Conservation (phyloP, 2,329 filamentous ascomycete species). For the Monilinia polystroma region DNA sequence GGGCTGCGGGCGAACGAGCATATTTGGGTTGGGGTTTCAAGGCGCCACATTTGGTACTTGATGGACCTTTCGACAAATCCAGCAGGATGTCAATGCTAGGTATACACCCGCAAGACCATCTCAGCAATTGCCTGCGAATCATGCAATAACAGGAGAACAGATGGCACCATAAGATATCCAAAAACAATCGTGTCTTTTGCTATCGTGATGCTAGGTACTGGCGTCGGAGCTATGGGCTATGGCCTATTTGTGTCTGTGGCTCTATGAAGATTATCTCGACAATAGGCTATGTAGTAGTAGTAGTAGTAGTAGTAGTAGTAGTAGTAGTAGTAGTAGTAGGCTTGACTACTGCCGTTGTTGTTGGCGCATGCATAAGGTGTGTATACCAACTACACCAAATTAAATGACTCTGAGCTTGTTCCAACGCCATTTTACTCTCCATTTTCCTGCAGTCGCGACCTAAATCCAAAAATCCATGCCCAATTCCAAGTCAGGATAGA, state of each 20-base stretch:
- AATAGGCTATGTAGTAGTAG: slow-evolving; percentile 57
- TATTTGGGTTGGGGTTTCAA: slow-evolving; percentile 13
- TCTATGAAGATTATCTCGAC: slow-evolving; percentile 69
- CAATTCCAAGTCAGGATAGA: slow-evolving; percentile 14
- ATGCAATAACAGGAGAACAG: slow-evolving; percentile 38
- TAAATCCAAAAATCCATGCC: slow-evolving; percentile 15
- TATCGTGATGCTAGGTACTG: slow-evolving; percentile 76
- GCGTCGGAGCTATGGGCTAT: slow-evolving; percentile 54
- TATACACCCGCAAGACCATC: slow-evolving; percentile 19
- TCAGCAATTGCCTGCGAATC: slow-evolving; percentile 25
- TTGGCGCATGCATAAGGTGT: slow-evolving; percentile 37
- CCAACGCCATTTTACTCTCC: slow-evolving; percentile 23
- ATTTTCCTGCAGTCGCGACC: slow-evolving; percentile 10
- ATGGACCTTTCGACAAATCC: slow-evolving; percentile 14
- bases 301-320: slow-evolving; percentile 25
- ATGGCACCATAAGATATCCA: slow-evolving; percentile 42
- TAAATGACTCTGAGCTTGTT: slow-evolving; percentile 22
- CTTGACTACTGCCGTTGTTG: slow-evolving; percentile 41
- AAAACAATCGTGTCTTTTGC: slow-evolving; percentile 57
- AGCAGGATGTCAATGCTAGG: slow-evolving; percentile 14
- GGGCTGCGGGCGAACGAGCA: slow-evolving; percentile 20
- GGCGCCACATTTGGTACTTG: slow-evolving; percentile 15
- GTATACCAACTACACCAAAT: slow-evolving; percentile 20
- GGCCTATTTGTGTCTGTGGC: slow-evolving; percentile 49
- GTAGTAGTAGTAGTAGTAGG: slow-evolving; percentile 41